phyloP scores from a whole-genome alignment of 2,329 filamentous ascomycete species.

The Penicillium fuscoglaucum region DNA sequence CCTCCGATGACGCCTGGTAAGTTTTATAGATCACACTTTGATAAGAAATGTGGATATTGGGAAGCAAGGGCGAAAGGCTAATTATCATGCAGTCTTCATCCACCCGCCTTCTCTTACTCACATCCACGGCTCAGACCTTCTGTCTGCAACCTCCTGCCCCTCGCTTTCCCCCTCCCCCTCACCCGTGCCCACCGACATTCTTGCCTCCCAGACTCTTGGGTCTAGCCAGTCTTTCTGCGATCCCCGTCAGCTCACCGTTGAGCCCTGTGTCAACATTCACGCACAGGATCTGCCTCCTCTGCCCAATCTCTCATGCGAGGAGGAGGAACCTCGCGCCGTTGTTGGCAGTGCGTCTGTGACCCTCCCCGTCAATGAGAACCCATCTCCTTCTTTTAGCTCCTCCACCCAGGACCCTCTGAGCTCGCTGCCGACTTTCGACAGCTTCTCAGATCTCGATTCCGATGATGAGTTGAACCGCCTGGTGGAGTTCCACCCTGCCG shows the following conservation, averaged over 20 bases:
- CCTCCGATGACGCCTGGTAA: slow-evolving; percentile 89
- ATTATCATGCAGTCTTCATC: slow-evolving; percentile 58
- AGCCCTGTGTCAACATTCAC: slow-evolving; percentile 47
- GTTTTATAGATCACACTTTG: slow-evolving; percentile 40
- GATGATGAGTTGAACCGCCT: slow-evolving; percentile 84
- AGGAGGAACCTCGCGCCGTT: slow-evolving; percentile 41
- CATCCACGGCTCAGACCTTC: slow-evolving; percentile 64
- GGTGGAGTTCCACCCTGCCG: slow-evolving; percentile 64
- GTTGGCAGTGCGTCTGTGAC: slow-evolving; percentile 40
- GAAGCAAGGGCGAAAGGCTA: slow-evolving; percentile 27
- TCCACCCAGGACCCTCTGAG: slow-evolving; percentile 52
- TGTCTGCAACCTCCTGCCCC: slow-evolving; percentile 71
- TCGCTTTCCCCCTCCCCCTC: slow-evolving; percentile 86
- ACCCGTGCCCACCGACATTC: slow-evolving; percentile 68
- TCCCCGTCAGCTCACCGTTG: slow-evolving; percentile 81
- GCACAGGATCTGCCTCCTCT: slow-evolving; percentile 63
- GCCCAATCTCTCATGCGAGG: slow-evolving; percentile 52
- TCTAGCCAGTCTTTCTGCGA: slow-evolving; percentile 76
- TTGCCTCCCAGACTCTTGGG: slow-evolving; percentile 66
- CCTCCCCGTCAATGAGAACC: slow-evolving; percentile 40
- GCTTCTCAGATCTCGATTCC: slow-evolving; percentile 84
- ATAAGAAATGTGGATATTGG: slow-evolving; percentile 2
- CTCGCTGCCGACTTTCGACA: slow-evolving; percentile 74
- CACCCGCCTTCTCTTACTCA: slow-evolving; percentile 65
- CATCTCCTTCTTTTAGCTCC: slow-evolving; percentile 42